phyloP scores from a whole-genome alignment of 2,329 filamentous ascomycete species.

The Neocatenulostroma microsporum region DNA sequence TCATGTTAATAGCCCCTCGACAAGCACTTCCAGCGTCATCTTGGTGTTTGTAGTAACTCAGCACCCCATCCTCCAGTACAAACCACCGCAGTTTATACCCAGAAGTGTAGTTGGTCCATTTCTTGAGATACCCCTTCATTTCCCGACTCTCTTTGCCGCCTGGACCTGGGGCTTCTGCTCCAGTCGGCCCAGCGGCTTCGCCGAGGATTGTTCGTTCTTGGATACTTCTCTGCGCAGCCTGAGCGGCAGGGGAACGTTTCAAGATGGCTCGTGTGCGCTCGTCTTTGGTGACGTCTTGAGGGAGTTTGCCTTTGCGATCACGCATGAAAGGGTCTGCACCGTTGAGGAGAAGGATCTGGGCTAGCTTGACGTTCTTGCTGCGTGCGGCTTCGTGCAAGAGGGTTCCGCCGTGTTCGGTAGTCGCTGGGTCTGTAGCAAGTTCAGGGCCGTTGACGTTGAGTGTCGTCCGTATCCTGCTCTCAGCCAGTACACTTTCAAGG shows the following conservation, averaged over 20 bases:
- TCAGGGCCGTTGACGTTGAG: conserved; percentile 91
- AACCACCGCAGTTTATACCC: conserved; percentile 98
- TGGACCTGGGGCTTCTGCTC: conserved; percentile 44
- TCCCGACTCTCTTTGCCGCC: conserved; percentile 82
- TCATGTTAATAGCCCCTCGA: conserved; percentile 97
- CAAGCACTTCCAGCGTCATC: conserved; percentile 95
- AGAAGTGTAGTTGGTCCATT: conserved; percentile 98
- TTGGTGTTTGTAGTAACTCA: conserved; percentile 99
- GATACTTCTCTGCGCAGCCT: conserved; percentile 87
- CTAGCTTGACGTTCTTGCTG: conserved; percentile 76
- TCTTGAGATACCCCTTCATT: conserved; percentile 98
- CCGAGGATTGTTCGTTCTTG: conserved; percentile 96
- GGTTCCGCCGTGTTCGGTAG: conserved; percentile 77
- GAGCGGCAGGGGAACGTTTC: conserved; percentile 89
- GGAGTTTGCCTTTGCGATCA: conserved; percentile 89
- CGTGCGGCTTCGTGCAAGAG: conserved; percentile 88
- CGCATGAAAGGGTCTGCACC: conserved; percentile 93
- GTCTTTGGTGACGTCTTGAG: conserved; percentile 94
- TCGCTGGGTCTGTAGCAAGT: conserved; percentile 70
- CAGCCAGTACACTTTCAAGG: conserved; percentile 72
- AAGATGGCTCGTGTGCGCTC: conserved; percentile 80
- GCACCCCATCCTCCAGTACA: conserved; percentile 89
- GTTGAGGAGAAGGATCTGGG: conserved; percentile 83
- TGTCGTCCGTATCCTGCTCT: conserved; percentile 74
- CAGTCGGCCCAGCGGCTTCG: conserved; percentile 44